A percentile compares a stretch with the other conserved stretches of the same genome.
phyloP scores from a whole-genome alignment of 225 moss, liverwort and hornwort species.

The Physcomitrium patens region DNA sequence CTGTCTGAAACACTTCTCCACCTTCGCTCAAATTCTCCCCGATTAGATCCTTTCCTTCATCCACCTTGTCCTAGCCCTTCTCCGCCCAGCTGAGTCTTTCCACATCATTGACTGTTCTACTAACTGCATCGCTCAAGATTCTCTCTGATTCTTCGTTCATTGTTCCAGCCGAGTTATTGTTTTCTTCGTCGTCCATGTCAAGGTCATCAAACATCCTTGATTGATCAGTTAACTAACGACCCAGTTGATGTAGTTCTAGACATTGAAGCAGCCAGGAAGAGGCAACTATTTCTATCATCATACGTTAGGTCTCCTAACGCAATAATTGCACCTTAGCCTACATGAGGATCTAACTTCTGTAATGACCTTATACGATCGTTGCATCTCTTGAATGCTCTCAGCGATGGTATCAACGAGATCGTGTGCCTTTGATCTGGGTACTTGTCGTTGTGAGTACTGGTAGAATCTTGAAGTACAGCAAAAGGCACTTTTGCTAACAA shows the following conservation, averaged over 20 bases:
- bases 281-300: conserved; percentile 23
- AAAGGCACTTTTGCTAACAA: conserved; percentile 17
- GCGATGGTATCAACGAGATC: neutral
- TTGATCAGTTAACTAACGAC: neutral
- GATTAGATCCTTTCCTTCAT: no score
- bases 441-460: neutral
- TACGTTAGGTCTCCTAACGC: conserved; percentile 17
- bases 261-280: conserved; percentile 18
- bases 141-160: neutral
- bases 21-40: no score
- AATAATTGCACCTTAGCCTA: conserved; percentile 11
- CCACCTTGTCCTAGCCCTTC: no score
- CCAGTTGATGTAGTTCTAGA: neutral
- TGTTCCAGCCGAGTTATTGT: neutral
- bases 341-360: neutral
- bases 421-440: conserved; percentile 10
- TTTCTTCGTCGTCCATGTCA: conserved; percentile 2
- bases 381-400: conserved; percentile 1
- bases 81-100: no score
- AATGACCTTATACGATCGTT: neutral
- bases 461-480: conserved; percentile 2
- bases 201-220: neutral
- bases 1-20: no score
- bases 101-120: no score
- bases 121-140: no score